Evolutionary conservation across 176 grass and related monocot genomes (phyloP).

Genomic region (Paspalum notatum): DNA sequence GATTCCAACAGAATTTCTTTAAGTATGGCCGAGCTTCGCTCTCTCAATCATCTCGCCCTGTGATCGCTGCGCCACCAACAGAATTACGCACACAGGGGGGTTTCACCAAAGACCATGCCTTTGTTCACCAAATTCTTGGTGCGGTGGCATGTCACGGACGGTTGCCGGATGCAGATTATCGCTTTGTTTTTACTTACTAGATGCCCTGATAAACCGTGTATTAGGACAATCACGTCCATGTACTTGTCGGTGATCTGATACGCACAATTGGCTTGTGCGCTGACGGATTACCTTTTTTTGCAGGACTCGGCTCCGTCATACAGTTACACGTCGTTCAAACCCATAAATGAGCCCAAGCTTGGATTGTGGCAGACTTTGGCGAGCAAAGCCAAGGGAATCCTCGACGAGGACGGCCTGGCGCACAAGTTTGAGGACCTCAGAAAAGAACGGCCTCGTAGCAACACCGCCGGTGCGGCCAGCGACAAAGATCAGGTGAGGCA

Average conservation of each 20-base stretch:
- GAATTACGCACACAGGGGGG: too few species aligned
- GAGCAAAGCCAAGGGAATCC: constrained; percentile 75
- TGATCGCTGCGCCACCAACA: too few species aligned
- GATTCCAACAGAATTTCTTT: neutral
- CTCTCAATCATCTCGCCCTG: too few species aligned
- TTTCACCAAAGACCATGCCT: too few species aligned
- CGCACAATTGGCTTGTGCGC: neutral
- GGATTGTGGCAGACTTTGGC: constrained; percentile 70
- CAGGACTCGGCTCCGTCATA: constrained; percentile 55
- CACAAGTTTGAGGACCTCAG: constrained; percentile 57
- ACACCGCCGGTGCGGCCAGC: constrained; percentile 28
- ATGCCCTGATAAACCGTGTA: too few species aligned
- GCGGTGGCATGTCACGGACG: too few species aligned
- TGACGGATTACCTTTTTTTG: neutral
- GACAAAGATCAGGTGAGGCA: constrained; percentile 47
- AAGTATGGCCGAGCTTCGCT: neutral
- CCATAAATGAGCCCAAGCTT: constrained; percentile 67
- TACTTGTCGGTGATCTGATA: neutral
- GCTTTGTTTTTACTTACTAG: too few species aligned
- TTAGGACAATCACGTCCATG: too few species aligned
- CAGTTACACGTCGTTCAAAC: constrained; percentile 79
- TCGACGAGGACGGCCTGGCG: constrained; percentile 61
- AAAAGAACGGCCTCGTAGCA: constrained; percentile 30
- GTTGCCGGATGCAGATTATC: too few species aligned
- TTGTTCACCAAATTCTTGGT: too few species aligned